Base-by-base conservation (phyloP, 306 rosid species). In the Dicorynia guianensis region DNA sequence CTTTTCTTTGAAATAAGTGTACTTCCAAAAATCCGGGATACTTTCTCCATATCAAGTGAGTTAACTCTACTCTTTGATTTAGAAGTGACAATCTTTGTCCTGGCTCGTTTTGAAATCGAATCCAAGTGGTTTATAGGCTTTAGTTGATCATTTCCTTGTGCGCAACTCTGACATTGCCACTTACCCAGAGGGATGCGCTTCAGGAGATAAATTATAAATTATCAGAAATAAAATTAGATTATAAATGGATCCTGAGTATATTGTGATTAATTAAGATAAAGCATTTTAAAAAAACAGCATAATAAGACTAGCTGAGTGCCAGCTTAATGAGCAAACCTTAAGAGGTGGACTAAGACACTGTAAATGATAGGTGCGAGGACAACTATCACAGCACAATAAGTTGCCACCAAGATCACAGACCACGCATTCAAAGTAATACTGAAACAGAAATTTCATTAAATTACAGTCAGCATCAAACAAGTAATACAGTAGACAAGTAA, bases 321-420 rank as follows among this genome's bases (percentile, higher is more conserved):
- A 25, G 30, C 30, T 25, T 25, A 83, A 48, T 64, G 46, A 52
- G 59, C 87, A 81, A 82, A 96, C 99, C 99, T 96, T 96, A 74
- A 96, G 98, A 81, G 99, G 99, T 19, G 99, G 99, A 78, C 81
- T 74, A 46, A 96, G 99, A 74, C 99, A 96, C 85, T 96, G 93
- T 62, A 90, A 85, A 81, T 96, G 99, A 82, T 96, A 96, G 11
- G 99, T 96, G 78, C 87, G 90, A 67, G 99, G 99, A 84, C 99
- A 96, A 81, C 91, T 85, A 85, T 96, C 99, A 75, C 99, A 96
- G 83, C 99, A 96, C 82, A 96, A 78, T 83, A 96, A 89, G 96
- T 92, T 92, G 64, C 99, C 99, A 59, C 99, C 97, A 82, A 82
- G 89, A 88, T 96, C 99, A 82, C 99, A 96, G 82, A 92, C 71